A percentile compares a stretch with the other conserved stretches of the same genome.
These are phyloP conservation scores for Plantago elongata DNA, from an alignment of 257 asterid species.

Conservation along the genomic window DNA sequence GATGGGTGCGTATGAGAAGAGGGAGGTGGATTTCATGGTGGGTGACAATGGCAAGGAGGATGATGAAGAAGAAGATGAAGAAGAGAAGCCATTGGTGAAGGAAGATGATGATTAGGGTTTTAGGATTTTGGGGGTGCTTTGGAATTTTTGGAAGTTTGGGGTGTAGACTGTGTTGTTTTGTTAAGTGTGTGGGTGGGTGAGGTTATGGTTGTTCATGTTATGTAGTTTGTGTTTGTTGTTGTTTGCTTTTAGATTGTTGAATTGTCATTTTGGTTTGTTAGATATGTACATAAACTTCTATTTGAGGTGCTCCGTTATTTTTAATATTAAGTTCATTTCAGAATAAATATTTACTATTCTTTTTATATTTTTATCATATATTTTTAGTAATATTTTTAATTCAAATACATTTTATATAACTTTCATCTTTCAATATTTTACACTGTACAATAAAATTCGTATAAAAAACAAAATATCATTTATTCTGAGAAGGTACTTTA, in stretches of 20 bases:
- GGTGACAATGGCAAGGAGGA: conserved; percentile 23
- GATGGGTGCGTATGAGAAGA: conserved; percentile 54
- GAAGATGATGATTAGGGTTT: conserved; percentile 6
- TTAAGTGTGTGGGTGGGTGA: no score
- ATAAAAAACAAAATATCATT: no score
- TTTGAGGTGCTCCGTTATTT: no score
- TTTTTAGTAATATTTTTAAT: no score
- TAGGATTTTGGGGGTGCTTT: conserved; percentile 23
- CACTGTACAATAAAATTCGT: no score
- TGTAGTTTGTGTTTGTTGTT: neutral
- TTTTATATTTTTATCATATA: no score
- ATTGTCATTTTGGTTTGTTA: neutral
- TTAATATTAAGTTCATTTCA: no score
- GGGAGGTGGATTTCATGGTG: conserved; percentile 79
- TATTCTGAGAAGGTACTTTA: no score
- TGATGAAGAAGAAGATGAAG: neutral
- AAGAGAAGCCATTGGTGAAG: conserved; percentile 34
- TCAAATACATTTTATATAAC: no score
- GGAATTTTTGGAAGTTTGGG: neutral
- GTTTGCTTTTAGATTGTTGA: neutral
- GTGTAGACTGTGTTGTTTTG: neutral
- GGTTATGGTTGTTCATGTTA: neutral
- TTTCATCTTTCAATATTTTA: no score
- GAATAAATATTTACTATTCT: no score
- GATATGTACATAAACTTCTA: neutral